Conservation (phyloP, 768 basidiomycete species). For the Pleurotus eryngii region DNA sequence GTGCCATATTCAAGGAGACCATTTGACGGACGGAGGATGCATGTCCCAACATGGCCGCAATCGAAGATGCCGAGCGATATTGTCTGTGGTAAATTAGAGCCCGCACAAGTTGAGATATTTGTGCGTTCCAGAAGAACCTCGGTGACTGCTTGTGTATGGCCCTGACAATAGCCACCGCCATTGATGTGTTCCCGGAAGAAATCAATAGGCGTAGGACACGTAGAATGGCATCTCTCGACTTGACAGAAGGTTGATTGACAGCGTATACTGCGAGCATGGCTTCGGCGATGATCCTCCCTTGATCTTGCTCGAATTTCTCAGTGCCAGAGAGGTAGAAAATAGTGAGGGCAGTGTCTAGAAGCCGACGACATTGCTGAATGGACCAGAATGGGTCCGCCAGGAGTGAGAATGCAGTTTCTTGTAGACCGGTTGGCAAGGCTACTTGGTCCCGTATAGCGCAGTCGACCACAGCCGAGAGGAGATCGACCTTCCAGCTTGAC, state of each 20-base stretch:
- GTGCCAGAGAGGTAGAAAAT: constrained; percentile 31
- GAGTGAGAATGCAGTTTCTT: constrained; percentile 27
- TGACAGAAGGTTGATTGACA: constrained; percentile 23
- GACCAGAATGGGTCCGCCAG: constrained; percentile 29
- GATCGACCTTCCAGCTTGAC: constrained; percentile 19
- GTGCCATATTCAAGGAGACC: constrained; percentile 25
- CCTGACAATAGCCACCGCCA: constrained; percentile 37
- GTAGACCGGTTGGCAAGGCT: constrained; percentile 29
- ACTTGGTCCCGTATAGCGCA: constrained; percentile 26
- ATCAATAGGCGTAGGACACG: constrained; percentile 41
- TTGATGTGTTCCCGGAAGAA: constrained; percentile 29
- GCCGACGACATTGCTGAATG: constrained; percentile 26
- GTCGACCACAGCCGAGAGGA: constrained; percentile 17
- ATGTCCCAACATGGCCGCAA: constrained; percentile 19
- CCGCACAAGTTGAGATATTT: constrained; percentile 36
- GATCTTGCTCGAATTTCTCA: constrained; percentile 22
- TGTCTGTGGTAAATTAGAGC: constrained; percentile 39
- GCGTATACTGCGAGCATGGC: constrained; percentile 34
- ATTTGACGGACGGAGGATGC: constrained; percentile 27
- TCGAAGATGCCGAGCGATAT: constrained; percentile 29
- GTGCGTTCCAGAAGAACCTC: constrained; percentile 35
- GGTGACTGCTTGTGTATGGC: constrained; percentile 31
- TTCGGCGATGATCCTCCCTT: constrained; percentile 31
- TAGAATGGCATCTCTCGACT: constrained; percentile 42
- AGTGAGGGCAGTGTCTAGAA: constrained; percentile 37